phyloP scores from a whole-genome alignment of 2,329 filamentous ascomycete species.

The Colletotrichum lupini region DNA sequence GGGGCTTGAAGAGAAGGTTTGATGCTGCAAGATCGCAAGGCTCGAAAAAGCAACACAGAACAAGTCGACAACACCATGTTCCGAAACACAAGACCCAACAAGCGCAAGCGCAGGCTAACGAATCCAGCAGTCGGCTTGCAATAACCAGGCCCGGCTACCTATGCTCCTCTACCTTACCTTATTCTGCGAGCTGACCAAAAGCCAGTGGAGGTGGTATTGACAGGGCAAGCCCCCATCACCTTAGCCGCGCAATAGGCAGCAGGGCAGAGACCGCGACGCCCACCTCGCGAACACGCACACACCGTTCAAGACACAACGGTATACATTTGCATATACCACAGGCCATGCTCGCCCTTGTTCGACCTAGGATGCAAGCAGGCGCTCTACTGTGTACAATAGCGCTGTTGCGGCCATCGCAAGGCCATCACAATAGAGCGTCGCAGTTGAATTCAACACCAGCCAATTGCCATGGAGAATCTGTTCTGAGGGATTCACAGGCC shows the following conservation, averaged over 20 bases:
- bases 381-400: background rate
- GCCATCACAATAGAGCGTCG: background rate
- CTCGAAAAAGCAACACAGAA: background rate
- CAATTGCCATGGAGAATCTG: background rate
- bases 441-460: background rate
- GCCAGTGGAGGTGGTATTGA: background rate
- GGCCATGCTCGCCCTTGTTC: background rate
- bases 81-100: background rate
- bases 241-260: background rate
- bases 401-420: background rate
- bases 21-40: background rate
- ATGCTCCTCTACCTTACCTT: too few species aligned
- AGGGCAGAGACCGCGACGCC: background rate
- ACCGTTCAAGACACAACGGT: background rate
- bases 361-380: background rate
- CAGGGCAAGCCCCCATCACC: conserved; percentile 21
- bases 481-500: background rate
- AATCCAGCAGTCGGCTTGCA: background rate
- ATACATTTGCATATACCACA: background rate
- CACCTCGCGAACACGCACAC: background rate
- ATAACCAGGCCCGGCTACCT: background rate
- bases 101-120: background rate
- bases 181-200: background rate
- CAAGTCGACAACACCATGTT: background rate
- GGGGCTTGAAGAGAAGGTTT: background rate